A percentile compares a stretch with the other conserved stretches of the same genome.
phyloP scores from a whole-genome alignment of 1,284 basidiomycete species.

The Boletellus deceptivus region DNA sequence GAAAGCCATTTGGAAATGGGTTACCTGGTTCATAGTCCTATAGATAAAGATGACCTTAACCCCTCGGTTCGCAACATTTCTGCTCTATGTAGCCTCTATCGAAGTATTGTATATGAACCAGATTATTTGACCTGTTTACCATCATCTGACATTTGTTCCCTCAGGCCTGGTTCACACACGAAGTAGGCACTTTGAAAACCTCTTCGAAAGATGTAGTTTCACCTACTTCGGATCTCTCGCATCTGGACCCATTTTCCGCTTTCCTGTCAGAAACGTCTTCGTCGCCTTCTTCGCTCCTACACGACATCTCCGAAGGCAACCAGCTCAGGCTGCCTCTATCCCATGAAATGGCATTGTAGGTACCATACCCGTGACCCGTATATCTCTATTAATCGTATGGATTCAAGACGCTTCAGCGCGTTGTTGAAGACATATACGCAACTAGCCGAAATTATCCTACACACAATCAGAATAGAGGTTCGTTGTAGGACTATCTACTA shows the following conservation, averaged over 20 bases:
- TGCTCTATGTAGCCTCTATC: conserved; percentile 79
- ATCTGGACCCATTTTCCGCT: conserved; percentile 49
- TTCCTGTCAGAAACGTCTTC: conserved; percentile 52
- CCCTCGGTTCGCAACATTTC: conserved; percentile 73
- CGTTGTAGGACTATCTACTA: conserved; percentile 85
- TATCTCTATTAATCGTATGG: conserved; percentile 5
- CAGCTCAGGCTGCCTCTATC: conserved; percentile 75
- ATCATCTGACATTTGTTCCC: conserved; percentile 10
- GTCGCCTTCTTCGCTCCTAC: conserved; percentile 34
- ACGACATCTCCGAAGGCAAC: conserved; percentile 35
- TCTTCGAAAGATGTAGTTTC: conserved; percentile 55
- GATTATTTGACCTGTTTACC: background rate
- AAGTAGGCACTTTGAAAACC: conserved; percentile 65
- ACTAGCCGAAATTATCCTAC: conserved; percentile 82
- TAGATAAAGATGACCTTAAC: conserved; percentile 73
- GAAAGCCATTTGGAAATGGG: conserved; percentile 77
- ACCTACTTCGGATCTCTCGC: conserved; percentile 45
- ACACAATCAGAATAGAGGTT: conserved; percentile 88
- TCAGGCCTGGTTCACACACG: conserved; percentile 80
- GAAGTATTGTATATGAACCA: conserved; percentile 70
- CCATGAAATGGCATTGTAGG: conserved; percentile 83
- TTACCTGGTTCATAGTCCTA: conserved; percentile 50
- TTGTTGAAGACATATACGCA: conserved; percentile 88
- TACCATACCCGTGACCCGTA: conserved; percentile 13
- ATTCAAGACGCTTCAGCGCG: conserved; percentile 80